Evolutionary conservation across 768 basidiomycete species (phyloP), one percentile per base, ranked within the genome.

Genomic region (Trametes maxima): DNA sequence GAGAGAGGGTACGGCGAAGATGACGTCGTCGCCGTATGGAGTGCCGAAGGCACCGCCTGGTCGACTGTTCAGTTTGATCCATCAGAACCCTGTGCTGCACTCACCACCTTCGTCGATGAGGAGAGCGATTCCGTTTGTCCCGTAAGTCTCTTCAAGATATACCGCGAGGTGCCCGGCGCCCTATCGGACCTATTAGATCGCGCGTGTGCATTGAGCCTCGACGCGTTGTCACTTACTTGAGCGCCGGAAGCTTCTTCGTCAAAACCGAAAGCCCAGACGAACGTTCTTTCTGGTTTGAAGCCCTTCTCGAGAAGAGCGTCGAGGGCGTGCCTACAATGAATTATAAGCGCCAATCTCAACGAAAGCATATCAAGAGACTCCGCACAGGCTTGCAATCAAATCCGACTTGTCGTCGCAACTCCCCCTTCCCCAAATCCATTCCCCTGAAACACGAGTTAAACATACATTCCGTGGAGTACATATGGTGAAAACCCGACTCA

Each of bases 81-180:
- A 22, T 6, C 13, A 21, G 10, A 24, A 2, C 24, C 44, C 7
- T 43, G 11, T 8, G 10, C 12, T 5, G 33, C 19, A 71, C 78
- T 70, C 72, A 86, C 92, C 84, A 25, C 95, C 95, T 78, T 98
- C 95, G 69, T 98, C 95, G 28, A 98, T 80, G 45, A 97, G 72
- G 68, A 96, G 79, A 0, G 90, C 85, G 69, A 93, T 85, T 5
- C 84, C 82, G 68, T 93, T 73, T 55, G 81, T 70, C 39, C 94
- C 94, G 69, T 91, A 95, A 13, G 76, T 79, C 2, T 78, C 65
- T 49, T 84, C 71, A 24, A 97, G 74, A 48, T 75, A 75, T 4
- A 74, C 67, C 0, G 78, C 76, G 47, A 90, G 75, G 3, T 70
- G 67, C 21, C 72, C 72, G 12, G 88, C 89, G 33, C 89, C 88